Percentiles rank a stretch among this genome's conserved stretches.
Conservation (phyloP, 345 rosid genomes). For the Eucalyptus cloeziana region DNA sequence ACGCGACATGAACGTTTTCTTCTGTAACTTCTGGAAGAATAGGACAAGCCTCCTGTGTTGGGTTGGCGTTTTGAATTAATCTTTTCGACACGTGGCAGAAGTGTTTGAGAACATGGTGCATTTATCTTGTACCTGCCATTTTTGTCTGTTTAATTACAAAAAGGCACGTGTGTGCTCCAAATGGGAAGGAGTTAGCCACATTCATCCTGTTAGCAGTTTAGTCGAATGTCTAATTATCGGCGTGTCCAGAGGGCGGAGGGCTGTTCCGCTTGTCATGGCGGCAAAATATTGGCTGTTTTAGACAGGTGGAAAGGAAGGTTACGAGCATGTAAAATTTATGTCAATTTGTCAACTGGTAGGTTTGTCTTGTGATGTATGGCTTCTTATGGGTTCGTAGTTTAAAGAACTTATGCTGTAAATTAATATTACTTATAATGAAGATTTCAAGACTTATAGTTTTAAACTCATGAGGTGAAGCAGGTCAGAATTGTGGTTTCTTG, state of each 20-base stretch:
- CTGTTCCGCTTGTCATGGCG: background rate
- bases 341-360: background rate
- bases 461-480: background rate
- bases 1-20: background rate
- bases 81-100: background rate
- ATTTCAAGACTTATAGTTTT: background rate
- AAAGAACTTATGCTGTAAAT: background rate
- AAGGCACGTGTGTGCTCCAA: background rate
- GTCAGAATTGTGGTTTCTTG: background rate
- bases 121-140: background rate
- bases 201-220: background rate
- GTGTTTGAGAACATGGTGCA: background rate
- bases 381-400: background rate
- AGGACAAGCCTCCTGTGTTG: background rate
- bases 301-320: background rate
- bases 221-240: background rate
- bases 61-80: background rate
- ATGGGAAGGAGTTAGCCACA: background rate
- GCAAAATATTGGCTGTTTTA: background rate
- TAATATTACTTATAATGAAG: background rate
- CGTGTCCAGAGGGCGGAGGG: background rate
- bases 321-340: background rate
- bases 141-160: background rate
- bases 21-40: background rate
- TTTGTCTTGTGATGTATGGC: background rate